Conservation (phyloP, 345 rosid species). For the Acer yangbiense region DNA sequence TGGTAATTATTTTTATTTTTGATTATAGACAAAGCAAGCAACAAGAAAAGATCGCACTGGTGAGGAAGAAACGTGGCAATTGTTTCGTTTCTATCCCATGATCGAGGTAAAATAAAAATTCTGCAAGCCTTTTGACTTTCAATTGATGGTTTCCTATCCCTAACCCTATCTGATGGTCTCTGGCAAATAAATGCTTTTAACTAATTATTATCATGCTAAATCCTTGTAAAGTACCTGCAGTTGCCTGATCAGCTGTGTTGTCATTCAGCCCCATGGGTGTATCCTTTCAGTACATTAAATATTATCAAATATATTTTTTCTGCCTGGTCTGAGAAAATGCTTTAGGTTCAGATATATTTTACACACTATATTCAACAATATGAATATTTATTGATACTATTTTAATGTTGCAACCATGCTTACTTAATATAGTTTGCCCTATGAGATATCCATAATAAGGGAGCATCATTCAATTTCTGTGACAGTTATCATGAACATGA, state of each 20-base stretch:
- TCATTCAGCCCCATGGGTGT: background rate
- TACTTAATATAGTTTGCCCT: background rate
- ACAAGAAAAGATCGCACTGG: constrained; percentile 79
- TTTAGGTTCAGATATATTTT: no score
- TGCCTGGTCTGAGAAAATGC: no score
- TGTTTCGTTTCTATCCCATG: constrained; percentile 88
- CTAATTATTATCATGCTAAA: background rate
- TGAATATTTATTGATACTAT: no score
- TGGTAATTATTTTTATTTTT: constrained; percentile 18
- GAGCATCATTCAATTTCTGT: constrained; percentile 2
- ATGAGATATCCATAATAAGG: background rate
- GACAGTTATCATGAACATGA: background rate
- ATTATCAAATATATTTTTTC: background rate
- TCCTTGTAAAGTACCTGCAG: background rate
- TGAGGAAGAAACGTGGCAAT: constrained; percentile 92
- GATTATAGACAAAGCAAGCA: constrained; percentile 69
- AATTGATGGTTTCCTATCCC: background rate
- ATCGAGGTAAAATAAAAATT: constrained; percentile 57
- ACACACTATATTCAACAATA: no score
- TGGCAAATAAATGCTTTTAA: background rate
- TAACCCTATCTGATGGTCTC: background rate
- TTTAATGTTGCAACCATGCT: background rate
- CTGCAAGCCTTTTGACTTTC: background rate
- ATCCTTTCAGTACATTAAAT: background rate
- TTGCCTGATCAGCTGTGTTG: constrained; percentile 4